Conservation (phyloP, 306 rosid species). For the Quercus cerris region DNA sequence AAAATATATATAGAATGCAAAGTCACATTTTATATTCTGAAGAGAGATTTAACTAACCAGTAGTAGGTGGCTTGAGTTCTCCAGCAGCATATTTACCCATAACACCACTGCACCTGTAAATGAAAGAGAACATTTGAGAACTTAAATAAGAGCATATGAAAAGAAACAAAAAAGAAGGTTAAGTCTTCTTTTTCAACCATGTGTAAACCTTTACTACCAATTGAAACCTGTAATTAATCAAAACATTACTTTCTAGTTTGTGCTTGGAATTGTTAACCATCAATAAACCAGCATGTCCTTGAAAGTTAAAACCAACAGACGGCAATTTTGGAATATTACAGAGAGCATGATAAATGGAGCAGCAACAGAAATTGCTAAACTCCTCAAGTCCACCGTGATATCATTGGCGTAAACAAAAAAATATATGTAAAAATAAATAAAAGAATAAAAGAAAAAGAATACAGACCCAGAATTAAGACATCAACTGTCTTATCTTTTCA, state of each 20-base stretch:
- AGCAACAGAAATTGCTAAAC: not conserved
- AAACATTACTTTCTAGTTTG: not conserved
- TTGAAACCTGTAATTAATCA: not conserved
- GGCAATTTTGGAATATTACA: not conserved
- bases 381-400: not conserved
- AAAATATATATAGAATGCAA: not conserved
- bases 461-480: not conserved
- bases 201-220: not conserved
- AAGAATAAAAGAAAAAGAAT: not conserved
- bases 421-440: not conserved
- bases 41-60: slow-evolving; percentile 45
- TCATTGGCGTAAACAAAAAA: not conserved
- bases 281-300: not conserved
- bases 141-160: slow-evolving; percentile 5
- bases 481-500: not conserved
- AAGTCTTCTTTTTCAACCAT: not conserved
- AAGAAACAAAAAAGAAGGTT: not conserved
- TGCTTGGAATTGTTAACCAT: not conserved
- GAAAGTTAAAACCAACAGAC: not conserved
- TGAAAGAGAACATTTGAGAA: slow-evolving; percentile 6
- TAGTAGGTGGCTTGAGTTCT: slow-evolving; percentile 89
- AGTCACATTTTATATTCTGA: not conserved
- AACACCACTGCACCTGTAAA: slow-evolving; percentile 96
- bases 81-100: slow-evolving; percentile 99
- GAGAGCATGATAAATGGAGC: not conserved